phyloP scores from a whole-genome alignment of 495 filamentous ascomycete species.

The Penicillium argentinense region DNA sequence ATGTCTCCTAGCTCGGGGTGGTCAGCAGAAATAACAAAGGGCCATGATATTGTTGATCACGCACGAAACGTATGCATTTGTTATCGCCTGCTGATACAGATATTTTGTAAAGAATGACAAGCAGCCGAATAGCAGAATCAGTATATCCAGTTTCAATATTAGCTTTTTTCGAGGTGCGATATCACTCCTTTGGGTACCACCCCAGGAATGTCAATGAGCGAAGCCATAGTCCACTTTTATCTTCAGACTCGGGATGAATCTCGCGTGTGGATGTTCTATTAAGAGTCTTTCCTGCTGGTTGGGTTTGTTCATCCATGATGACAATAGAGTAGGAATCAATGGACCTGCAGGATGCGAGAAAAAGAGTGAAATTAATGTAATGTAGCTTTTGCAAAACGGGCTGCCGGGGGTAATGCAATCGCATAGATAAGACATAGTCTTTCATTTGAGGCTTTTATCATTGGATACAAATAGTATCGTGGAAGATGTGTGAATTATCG shows the following conservation, averaged over 20 bases:
- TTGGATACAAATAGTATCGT: not conserved
- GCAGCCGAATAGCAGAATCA: constrained; percentile 19
- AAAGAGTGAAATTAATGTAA: too few relatives aligned
- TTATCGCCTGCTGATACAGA: constrained; percentile 34
- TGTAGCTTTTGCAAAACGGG: too few relatives aligned
- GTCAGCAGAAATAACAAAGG: not conserved
- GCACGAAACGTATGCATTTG: constrained; percentile 37
- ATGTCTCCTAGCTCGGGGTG: constrained; percentile 18
- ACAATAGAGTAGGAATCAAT: too few relatives aligned
- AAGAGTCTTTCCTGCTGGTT: not conserved
- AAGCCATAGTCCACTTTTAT: not conserved
- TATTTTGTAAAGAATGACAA: constrained; percentile 37
- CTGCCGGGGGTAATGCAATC: too few relatives aligned
- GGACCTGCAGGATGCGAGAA: too few relatives aligned
- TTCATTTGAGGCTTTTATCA: too few relatives aligned
- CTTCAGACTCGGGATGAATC: not conserved
- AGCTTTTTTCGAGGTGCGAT: constrained; percentile 2
- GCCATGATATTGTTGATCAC: constrained; percentile 4
- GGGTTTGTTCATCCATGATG: not conserved
- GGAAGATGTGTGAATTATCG: constrained; percentile 5
- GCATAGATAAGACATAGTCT: too few relatives aligned
- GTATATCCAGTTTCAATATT: constrained; percentile 16
- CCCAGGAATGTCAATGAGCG: not conserved
- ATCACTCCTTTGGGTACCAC: not conserved
- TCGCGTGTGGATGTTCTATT: not conserved